Evolutionary conservation across 768 basidiomycete genomes (phyloP), one percentile per base, ranked within the genome.

Genomic region (Russula sp.): DNA sequence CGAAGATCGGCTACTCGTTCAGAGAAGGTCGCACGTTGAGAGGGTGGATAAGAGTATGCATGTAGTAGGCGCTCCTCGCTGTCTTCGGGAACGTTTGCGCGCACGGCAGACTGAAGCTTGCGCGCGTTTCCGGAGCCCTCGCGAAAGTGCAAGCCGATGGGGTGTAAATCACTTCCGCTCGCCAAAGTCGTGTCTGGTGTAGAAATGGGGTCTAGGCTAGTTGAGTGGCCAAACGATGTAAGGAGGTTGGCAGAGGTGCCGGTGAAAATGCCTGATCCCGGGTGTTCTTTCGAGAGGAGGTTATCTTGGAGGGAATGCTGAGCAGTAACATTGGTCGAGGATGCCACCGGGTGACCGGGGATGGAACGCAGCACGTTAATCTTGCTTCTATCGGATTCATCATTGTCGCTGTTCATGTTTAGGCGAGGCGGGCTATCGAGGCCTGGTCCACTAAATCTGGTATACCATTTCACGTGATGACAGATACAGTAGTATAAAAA

Each of bases 61-160:
- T 41, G 34, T 29, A 65, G 38, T 20, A 67, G 36, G 29, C 46
- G 50, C 18, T 60, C 58, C 39, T 67, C 60, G 36, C 51, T 46
- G 2, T 20, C 35, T 3, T 50, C 49, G 34, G 35, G 25, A 42
- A 7, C 29, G 9, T 36, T 50, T 16, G 59, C 22, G n/a, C 46
- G 46, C 20, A 43, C 22, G 25, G 55, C 59, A 11, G 32, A 20
- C 48, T 65, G 65, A 18, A 45, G 63, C 36, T 56, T 63, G 36
- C 63, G 58, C 18, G 65, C 62, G 35, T 66, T 66, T 20, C 65
- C 63, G 16, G 65, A 66, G n/a, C 65, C 59, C 45, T 66, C 65
- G 20, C 65, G 63, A 56, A 66, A 65, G 53, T 66, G 65, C 22
- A 66, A 22, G 38, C 63, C 63, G 35, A 42, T 2, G 25, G 38